Percentiles rank a stretch among this genome's conserved stretches.
Conservation (phyloP, 2,329 filamentous ascomycete species). For the Canariomyces notabilis region DNA sequence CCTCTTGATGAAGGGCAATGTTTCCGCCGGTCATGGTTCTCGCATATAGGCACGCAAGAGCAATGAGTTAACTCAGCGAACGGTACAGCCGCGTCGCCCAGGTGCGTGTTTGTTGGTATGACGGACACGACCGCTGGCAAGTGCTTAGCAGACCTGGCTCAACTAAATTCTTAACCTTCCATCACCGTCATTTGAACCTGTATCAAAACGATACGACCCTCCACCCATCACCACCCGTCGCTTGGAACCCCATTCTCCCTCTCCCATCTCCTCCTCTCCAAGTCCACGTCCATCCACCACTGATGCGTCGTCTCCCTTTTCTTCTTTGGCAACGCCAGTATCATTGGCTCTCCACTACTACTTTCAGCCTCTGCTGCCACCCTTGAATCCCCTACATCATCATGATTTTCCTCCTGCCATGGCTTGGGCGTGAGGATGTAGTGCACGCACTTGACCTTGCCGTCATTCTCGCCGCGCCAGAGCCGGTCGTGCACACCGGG, state of each 20-base stretch:
- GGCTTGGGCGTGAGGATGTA: slow-evolving; percentile 59
- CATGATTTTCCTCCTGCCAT: slow-evolving; percentile 41
- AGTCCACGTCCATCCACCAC: slow-evolving; percentile 53
- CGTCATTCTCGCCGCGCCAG: slow-evolving; percentile 53
- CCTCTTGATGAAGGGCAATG: background rate
- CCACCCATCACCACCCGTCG: background rate
- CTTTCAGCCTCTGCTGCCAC: slow-evolving; percentile 32
- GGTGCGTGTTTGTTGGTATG: no score
- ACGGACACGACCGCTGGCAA: no score
- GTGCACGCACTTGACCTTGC: slow-evolving; percentile 55
- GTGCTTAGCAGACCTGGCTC: no score
- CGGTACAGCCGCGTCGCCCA: no score
- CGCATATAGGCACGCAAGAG: background rate
- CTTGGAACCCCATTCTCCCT: slow-evolving; percentile 37
- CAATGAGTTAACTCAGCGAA: no score
- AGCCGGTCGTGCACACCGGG: slow-evolving; percentile 48
- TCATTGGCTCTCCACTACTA: no score
- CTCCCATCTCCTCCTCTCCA: slow-evolving; percentile 40
- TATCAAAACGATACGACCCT: background rate
- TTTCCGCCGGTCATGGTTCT: background rate
- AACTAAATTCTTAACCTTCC: no score
- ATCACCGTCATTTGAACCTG: no score
- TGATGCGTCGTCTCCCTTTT: slow-evolving; percentile 39
- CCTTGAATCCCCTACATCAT: background rate
- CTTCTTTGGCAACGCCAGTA: no score